Evolutionary conservation across 768 basidiomycete species (phyloP).

Genomic region (Plicaturopsis crispa): DNA sequence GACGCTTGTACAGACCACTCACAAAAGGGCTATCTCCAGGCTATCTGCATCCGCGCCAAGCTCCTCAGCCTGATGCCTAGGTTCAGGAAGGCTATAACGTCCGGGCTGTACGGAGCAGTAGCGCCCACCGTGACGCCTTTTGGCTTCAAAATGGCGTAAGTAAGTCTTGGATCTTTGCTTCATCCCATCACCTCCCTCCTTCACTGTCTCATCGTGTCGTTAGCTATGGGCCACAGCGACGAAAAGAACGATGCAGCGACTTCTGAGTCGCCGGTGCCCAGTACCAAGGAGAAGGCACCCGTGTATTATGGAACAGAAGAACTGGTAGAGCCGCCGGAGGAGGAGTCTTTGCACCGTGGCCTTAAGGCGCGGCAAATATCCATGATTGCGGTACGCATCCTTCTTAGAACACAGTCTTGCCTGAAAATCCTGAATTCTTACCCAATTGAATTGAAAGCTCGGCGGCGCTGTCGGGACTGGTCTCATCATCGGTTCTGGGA

Average conservation of each 20-base stretch:
- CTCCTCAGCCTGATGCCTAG: too few species aligned
- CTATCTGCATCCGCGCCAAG: too few species aligned
- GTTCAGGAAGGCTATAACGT: too few species aligned
- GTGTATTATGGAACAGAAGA: too few species aligned
- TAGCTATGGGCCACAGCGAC: constrained; percentile 20
- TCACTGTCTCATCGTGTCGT: background rate
- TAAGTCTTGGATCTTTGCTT: background rate
- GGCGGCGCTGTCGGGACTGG: constrained; percentile 48
- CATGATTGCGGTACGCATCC: constrained; percentile 40
- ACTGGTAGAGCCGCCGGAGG: constrained; percentile 25
- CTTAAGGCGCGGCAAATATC: constrained; percentile 46
- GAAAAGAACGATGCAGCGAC: constrained; percentile 13
- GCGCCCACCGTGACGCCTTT: too few species aligned
- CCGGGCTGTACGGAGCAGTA: too few species aligned
- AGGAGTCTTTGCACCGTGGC: constrained; percentile 36
- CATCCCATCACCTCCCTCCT: background rate
- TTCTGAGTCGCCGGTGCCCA: constrained; percentile 3
- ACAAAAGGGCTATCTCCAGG: too few species aligned
- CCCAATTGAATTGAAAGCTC: constrained; percentile 19
- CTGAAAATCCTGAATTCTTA: background rate
- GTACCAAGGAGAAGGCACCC: constrained; percentile 11
- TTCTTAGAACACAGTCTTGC: background rate
- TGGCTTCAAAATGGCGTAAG: background rate
- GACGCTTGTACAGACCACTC: too few species aligned
- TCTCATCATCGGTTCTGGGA: constrained; percentile 51